These are phyloP conservation scores for Juglanconis juglandina DNA, from an alignment of 2,329 filamentous ascomycete species.

Conservation along the genomic window DNA sequence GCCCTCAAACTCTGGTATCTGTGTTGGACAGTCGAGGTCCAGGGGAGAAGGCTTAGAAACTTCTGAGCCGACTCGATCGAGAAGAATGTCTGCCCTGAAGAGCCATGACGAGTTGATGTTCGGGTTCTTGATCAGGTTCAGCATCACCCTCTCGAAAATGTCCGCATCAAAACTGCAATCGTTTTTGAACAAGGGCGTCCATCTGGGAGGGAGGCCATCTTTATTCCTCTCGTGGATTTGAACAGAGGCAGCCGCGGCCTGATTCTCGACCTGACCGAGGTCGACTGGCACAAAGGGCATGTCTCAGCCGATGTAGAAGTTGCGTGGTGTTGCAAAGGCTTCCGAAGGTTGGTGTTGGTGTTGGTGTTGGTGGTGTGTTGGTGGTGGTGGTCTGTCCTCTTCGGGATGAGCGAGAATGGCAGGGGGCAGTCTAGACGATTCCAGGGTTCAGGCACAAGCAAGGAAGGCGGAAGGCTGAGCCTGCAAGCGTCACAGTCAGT, in stretches of 20 bases:
- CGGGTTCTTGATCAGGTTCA: slow-evolving; percentile 73
- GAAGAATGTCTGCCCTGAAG: slow-evolving; percentile 72
- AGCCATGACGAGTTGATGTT: slow-evolving; percentile 77
- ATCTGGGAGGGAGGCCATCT: slow-evolving; percentile 35
- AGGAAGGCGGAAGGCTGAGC: background rate
- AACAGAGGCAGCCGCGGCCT: slow-evolving; percentile 10
- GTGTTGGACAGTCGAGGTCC: slow-evolving; percentile 23
- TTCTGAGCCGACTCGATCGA: slow-evolving; percentile 42
- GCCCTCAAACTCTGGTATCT: slow-evolving; percentile 43
- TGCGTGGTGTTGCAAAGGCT: background rate
- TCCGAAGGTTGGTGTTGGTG: too few species aligned
- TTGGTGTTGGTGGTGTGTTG: too few species aligned
- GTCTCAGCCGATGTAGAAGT: slow-evolving; percentile 1
- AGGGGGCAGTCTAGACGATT: background rate
- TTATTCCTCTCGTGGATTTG: slow-evolving; percentile 25
- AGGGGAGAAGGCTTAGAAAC: slow-evolving; percentile 22
- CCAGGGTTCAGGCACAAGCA: background rate
- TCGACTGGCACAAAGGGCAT: slow-evolving; percentile 17
- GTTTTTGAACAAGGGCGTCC: slow-evolving; percentile 55
- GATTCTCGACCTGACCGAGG: slow-evolving; percentile 7
- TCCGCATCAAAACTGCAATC: slow-evolving; percentile 60
- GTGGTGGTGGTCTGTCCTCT: background rate
- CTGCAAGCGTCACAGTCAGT: background rate
- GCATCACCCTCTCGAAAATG: slow-evolving; percentile 65
- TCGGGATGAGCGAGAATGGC: background rate